Base-by-base conservation (phyloP, 1,139 yeast species). In the Hemisphaericaspora lyxosophila region DNA sequence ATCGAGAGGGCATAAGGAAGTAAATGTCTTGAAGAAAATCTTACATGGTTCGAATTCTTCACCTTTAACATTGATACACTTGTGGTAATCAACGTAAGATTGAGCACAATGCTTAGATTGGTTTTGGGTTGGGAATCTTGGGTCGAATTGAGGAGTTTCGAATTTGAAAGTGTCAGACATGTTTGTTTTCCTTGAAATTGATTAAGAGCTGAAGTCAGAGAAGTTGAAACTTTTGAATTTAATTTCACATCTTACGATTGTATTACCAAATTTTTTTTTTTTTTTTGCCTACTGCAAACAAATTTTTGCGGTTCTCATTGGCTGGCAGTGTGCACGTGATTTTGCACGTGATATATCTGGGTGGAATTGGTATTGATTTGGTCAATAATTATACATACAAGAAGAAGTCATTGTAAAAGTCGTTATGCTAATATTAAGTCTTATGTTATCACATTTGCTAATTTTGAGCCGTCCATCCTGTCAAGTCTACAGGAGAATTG, bases 91-190 rank as follows among this genome's bases (percentile, higher is more conserved):
- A 59, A 92, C 88, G 75, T 90, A 92, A 52, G 94, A 78, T 75
- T 90, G 97, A 81, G 94, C 94, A 78, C 98, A 90, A 78, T 90
- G 96, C 75, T 85, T 89, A 59, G 96, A 85, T 72, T 90, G 98
- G 81, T 90, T 92, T 68, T 82, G 90, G 77, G 87, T 82, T 54
- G 98, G 97, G 82, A 87, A 88, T 70, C 96, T 83, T 58, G 95
- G 85, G 70, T 86, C 92, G 72, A 84, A 85, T 61, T 86, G 92
- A 49, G 88, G 92, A 47, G 95, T 85, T 53, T 81, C 86, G 62
- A 85, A 75, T 60, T 71, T 71, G 57, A 71, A 71, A 51, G 56
- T 69, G 49, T 68, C 75, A 46, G 75, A 72, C 76, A 70, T 70
- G 11, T 7, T 11, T 2, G 8, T 20, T 27, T n/a, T 9, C 5